phyloP scores from a whole-genome alignment of 768 basidiomycete genomes.

The Hygrocybe punicea region DNA sequence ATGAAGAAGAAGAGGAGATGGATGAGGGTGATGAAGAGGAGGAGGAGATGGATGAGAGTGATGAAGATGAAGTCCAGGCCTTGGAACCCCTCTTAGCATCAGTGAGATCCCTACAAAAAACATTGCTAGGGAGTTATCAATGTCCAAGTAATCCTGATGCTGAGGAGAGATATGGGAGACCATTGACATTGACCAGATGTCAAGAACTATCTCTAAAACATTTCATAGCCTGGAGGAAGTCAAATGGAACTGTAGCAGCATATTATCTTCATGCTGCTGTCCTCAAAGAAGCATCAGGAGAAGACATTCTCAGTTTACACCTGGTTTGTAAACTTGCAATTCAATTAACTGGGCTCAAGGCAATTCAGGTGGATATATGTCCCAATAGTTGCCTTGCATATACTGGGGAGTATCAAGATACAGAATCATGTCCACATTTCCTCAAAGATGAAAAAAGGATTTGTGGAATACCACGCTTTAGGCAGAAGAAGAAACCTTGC shows the following conservation, averaged over 20 bases:
- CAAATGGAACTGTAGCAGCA: conserved; percentile 22
- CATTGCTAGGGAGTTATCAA: too few species aligned
- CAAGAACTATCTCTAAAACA: conserved; percentile 15
- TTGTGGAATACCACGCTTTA: conserved; percentile 16
- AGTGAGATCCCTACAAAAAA: too few species aligned
- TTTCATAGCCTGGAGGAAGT: conserved; percentile 20
- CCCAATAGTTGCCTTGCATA: conserved; percentile 26
- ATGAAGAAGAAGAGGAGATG: too few species aligned
- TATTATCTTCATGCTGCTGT: conserved; percentile 19
- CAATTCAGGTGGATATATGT: conserved; percentile 23
- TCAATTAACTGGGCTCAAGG: conserved; percentile 15
- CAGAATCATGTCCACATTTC: conserved; percentile 13
- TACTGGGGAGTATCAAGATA: conserved; percentile 17
- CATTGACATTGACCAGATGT: conserved; percentile 10
- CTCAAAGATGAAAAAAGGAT: conserved; percentile 9
- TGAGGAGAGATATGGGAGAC: too few species aligned
- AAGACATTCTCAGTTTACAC: conserved; percentile 19
- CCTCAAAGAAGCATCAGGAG: conserved; percentile 15
- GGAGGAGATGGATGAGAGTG: too few species aligned
- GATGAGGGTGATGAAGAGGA: too few species aligned
- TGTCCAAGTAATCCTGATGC: too few species aligned
- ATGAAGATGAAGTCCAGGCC: too few species aligned
- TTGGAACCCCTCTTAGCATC: too few species aligned
- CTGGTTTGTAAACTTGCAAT: conserved; percentile 14
- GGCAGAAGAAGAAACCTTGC: conserved; percentile 8